Conservation (phyloP, 805 yeast genomes). For the Saturnispora kantuleensis region DNA sequence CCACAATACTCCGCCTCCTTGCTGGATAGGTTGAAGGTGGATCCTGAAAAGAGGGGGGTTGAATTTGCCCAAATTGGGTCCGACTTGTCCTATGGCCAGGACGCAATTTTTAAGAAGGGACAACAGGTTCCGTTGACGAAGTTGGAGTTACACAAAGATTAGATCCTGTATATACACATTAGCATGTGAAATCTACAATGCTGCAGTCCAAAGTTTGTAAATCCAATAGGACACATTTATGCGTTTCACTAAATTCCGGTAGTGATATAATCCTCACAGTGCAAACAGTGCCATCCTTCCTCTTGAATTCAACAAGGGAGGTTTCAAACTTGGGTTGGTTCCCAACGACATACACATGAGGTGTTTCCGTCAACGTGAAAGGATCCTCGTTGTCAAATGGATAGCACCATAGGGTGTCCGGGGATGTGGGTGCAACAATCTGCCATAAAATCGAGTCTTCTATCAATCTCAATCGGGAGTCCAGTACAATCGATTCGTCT, state of each 20-base stretch:
- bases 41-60: constrained; percentile 29
- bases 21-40: constrained; percentile 56
- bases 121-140: constrained; percentile 25
- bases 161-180: not conserved
- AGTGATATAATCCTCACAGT: constrained; percentile 49
- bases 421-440: constrained; percentile 86
- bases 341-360: constrained; percentile 81
- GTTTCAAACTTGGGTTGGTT: constrained; percentile 62
- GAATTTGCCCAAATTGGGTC: constrained; percentile 42
- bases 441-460: constrained; percentile 73
- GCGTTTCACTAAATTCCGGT: constrained; percentile 61
- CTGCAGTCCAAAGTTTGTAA: constrained; percentile 46
- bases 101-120: constrained; percentile 28
- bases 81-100: constrained; percentile 52
- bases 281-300: constrained; percentile 22
- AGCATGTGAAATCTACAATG: constrained; percentile 29
- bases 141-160: constrained; percentile 11
- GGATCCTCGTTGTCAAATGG: constrained; percentile 77
- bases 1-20: constrained; percentile 52
- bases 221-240: constrained; percentile 56
- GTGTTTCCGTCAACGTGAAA: constrained; percentile 66
- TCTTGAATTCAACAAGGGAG: constrained; percentile 29
- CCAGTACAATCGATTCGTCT: constrained; percentile 20
- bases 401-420: constrained; percentile 87
- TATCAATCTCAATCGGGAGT: constrained; percentile 42